Conservation (phyloP, 2,329 filamentous ascomycete species). For the Ascomycota sp. region DNA sequence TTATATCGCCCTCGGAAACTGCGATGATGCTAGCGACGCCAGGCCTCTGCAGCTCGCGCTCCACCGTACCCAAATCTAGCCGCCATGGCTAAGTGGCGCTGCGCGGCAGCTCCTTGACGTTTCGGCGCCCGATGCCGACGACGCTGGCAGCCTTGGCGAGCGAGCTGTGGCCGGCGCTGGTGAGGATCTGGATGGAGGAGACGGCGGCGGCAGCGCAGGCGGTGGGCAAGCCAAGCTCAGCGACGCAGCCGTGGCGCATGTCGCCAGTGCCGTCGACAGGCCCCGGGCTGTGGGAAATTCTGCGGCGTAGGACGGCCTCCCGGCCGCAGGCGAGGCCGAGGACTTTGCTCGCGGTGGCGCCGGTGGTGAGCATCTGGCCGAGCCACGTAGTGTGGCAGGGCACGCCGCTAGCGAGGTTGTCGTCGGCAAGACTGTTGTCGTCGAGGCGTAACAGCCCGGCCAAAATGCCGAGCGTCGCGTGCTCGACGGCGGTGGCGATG, state of each 20-base stretch:
- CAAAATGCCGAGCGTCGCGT: no score
- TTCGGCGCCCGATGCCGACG: slow-evolving; percentile 53
- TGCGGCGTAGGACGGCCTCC: slow-evolving; percentile 35
- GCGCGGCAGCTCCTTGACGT: slow-evolving; percentile 39
- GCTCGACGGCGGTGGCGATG: no score
- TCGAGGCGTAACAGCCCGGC: no score
- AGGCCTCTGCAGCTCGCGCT: slow-evolving; percentile 29
- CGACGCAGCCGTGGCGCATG: no score
- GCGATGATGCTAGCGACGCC: slow-evolving; percentile 53
- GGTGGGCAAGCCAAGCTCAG: slow-evolving; percentile 46
- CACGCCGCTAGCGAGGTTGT: not conserved
- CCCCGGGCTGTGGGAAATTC: slow-evolving; percentile 7
- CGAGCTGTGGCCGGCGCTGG: slow-evolving; percentile 68
- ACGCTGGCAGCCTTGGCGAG: slow-evolving; percentile 67
- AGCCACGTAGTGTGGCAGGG: slow-evolving; percentile 20
- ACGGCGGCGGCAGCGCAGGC: slow-evolving; percentile 46
- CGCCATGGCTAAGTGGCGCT: slow-evolving; percentile 39
- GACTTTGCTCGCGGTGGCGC: slow-evolving; percentile 57
- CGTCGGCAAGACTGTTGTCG: no score
- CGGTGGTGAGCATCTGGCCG: slow-evolving; percentile 34
- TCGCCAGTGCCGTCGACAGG: slow-evolving; percentile 8
- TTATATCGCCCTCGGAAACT: slow-evolving; percentile 76
- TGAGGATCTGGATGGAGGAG: slow-evolving; percentile 53
- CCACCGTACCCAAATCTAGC: slow-evolving; percentile 46
- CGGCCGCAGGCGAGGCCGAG: slow-evolving; percentile 49